Conservation (phyloP, 257 asterid genomes). For the Lithospermum erythrorhizon region DNA sequence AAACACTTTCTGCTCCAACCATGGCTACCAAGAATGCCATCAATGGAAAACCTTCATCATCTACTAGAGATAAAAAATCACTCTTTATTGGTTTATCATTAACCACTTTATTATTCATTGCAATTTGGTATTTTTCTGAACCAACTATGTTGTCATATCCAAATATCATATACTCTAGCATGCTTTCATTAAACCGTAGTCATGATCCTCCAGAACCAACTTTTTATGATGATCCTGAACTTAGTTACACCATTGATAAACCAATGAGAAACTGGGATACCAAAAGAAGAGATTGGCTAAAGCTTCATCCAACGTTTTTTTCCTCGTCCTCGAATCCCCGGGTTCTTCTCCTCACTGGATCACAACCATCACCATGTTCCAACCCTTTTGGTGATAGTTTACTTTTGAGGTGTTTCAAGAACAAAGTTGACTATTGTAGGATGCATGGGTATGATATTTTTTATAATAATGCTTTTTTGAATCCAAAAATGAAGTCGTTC, state of each 20-base stretch:
- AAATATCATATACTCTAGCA: not conserved
- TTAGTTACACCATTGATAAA: slow-evolving; percentile 39
- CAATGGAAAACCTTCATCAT: slow-evolving; percentile 21
- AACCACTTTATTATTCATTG: slow-evolving; percentile 23
- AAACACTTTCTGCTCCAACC: slow-evolving; percentile 11
- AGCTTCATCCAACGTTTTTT: slow-evolving; percentile 27
- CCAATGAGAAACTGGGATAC: slow-evolving; percentile 56
- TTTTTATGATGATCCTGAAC: slow-evolving; percentile 53
- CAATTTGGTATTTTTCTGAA: slow-evolving; percentile 25
- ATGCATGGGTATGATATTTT: slow-evolving; percentile 48
- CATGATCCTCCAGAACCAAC: slow-evolving; percentile 32
- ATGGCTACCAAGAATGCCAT: slow-evolving; percentile 19
- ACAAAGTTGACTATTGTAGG: slow-evolving; percentile 69
- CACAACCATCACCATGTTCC: slow-evolving; percentile 57
- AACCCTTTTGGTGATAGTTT: slow-evolving; percentile 54
- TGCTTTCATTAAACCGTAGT: slow-evolving; percentile 11
- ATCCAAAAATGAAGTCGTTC: slow-evolving; percentile 44
- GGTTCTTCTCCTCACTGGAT: slow-evolving; percentile 58
- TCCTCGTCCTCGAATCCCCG: slow-evolving; percentile 12
- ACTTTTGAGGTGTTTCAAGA: slow-evolving; percentile 51
- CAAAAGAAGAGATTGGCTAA: slow-evolving; percentile 52
- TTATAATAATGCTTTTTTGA: slow-evolving; percentile 39
- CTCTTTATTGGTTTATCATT: slow-evolving; percentile 16
- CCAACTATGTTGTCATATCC: slow-evolving; percentile 19
- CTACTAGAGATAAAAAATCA: slow-evolving; percentile 13